Base-by-base conservation (phyloP, 2,329 filamentous ascomycete species). In the Fonsecaea pedrosoi region DNA sequence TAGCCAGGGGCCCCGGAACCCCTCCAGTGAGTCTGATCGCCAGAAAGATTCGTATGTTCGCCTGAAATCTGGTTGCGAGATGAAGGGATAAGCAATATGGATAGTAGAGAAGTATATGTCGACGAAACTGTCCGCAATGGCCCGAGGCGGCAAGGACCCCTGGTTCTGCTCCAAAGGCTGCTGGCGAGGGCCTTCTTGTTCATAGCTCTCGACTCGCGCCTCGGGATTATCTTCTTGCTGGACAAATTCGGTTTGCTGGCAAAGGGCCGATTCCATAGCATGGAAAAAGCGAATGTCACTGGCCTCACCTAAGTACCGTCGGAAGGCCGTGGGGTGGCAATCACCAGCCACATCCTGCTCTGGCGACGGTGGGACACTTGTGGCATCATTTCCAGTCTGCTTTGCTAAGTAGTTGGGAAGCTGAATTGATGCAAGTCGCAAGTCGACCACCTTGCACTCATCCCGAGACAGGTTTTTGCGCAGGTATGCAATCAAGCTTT, bases 271-370 rank as follows among this genome's bases (percentile, higher is more conserved):
- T 70, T 76, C 74, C 15, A 78, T 71, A 4, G 75, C 67, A 42
- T 79, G 75, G 68, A 78, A 78, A 63, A 79, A 79, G 40, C 74
- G 74, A 25, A 79, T 74, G 48, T 79, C 78, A 69, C 77, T 79
- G n/a, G 76, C 77, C 60, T 78, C 77, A 40, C 78, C 78, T 1
- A 79, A 69, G 64, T 78, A 79, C 6, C 75, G 25, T 25, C 25
- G 25, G 25, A 25, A 25, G 25, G 25, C 25, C 25, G 25, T 25
- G 25, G 25, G 25, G 25, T 25, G 25, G 25, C 25, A 25, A 25
- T 21, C 30, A 32, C 58, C 30, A 25, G 53, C 38, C 21, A 73
- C 70, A 8, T 64, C 60, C 9, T 50, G 18, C 69, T 71, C 21
- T 72, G 56, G 48, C 13, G 35, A 10, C 30, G 38, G 2, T 5